Conservation (phyloP, 1,139 yeast genomes). For the Suhomyces bokatorum region DNA sequence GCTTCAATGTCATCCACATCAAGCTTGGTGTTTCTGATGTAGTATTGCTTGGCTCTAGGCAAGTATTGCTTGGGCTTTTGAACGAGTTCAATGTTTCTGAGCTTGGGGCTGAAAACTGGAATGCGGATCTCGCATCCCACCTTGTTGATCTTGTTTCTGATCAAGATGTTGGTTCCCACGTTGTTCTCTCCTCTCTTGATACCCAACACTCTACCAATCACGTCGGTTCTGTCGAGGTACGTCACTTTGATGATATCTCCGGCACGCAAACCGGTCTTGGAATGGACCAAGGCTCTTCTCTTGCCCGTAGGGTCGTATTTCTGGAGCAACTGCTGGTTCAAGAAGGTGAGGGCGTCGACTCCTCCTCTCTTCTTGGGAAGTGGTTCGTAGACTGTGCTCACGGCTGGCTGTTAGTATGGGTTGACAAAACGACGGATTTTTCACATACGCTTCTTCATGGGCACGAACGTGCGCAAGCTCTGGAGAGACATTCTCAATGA, state of each 20-base stretch:
- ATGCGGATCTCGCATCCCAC: slow-evolving; percentile 80
- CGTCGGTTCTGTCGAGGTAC: slow-evolving; percentile 66
- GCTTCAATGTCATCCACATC: slow-evolving; percentile 80
- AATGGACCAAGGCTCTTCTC: slow-evolving; percentile 62
- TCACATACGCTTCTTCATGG: slow-evolving; percentile 25
- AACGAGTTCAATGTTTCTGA: slow-evolving; percentile 71
- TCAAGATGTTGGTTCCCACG: slow-evolving; percentile 66
- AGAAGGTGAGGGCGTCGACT: slow-evolving; percentile 44
- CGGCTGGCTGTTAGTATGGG: slow-evolving; percentile 20
- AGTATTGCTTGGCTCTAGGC: slow-evolving; percentile 79
- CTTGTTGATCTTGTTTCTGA: slow-evolving; percentile 77
- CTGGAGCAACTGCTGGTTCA: slow-evolving; percentile 50
- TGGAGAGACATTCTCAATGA: slow-evolving; percentile 14
- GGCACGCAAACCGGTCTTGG: slow-evolving; percentile 56
- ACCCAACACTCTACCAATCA: slow-evolving; percentile 76
- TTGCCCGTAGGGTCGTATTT: slow-evolving; percentile 73
- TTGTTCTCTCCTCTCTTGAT: slow-evolving; percentile 62
- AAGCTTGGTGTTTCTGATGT: slow-evolving; percentile 77
- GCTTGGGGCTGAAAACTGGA: slow-evolving; percentile 75
- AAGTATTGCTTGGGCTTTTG: slow-evolving; percentile 71
- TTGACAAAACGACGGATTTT: neutral
- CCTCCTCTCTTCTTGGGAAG: slow-evolving; percentile 55
- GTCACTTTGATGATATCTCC: slow-evolving; percentile 83
- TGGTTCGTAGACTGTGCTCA: slow-evolving; percentile 52
- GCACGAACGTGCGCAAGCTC: slow-evolving; percentile 23